These are phyloP conservation scores for Eimeria tenella DNA, from an alignment of 169 alveolate species.

Conservation along the genomic window DNA sequence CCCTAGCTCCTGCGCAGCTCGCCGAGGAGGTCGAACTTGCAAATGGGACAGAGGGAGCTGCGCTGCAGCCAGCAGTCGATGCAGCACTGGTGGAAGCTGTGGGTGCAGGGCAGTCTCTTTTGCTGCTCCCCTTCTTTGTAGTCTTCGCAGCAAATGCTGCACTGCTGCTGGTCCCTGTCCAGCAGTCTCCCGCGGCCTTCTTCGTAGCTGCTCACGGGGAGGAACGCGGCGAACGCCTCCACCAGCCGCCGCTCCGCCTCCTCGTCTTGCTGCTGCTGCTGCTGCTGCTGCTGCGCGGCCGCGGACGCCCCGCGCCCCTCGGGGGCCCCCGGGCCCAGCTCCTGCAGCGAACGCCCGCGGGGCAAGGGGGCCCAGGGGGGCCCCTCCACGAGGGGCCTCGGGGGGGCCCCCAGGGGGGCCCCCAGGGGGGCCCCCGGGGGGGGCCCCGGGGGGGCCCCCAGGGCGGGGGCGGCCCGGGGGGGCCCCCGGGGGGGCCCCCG, in stretches of 20 bases:
- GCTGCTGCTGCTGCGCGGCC: neutral
- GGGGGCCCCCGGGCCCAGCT: neutral
- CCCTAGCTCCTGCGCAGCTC: too few species aligned
- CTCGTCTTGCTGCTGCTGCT: neutral
- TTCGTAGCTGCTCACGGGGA: conserved; percentile 33
- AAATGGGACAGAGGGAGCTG: conserved; percentile 81
- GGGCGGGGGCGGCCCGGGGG: too few species aligned
- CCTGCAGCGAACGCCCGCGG: neutral
- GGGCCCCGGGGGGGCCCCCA: too few species aligned
- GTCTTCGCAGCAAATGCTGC: conserved; percentile 73
- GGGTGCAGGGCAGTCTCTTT: conserved; percentile 88
- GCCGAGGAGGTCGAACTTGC: conserved; percentile 17
- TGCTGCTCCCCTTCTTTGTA: conserved; percentile 68
- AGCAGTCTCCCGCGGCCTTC: neutral
- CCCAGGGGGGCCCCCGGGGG: too few species aligned
- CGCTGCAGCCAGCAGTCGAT: conserved; percentile 88
- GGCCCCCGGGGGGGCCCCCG: too few species aligned
- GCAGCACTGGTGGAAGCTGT: conserved; percentile 86
- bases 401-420: too few species aligned
- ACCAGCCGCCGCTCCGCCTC: neutral
- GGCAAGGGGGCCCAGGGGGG: neutral
- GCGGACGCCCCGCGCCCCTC: neutral
- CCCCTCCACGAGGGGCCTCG: neutral
- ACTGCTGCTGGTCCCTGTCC: neutral
- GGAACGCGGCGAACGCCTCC: neutral